Evolutionary conservation across 495 filamentous ascomycete genomes (phyloP), one percentile per base, ranked within the genome.

Genomic region (Aeminium ludgeri): DNA sequence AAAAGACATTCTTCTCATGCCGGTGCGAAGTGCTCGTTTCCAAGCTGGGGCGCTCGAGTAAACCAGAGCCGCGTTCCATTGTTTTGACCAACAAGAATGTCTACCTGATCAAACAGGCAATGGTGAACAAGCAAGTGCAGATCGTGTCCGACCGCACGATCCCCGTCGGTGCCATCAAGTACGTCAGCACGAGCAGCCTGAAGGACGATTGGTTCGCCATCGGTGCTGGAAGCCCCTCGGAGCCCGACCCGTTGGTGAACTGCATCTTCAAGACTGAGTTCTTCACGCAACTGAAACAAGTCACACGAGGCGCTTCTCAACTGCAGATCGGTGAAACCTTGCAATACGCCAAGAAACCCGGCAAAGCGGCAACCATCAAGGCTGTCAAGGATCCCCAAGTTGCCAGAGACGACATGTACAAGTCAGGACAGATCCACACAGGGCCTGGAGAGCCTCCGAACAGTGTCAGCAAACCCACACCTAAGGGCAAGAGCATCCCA

Each of bases 261-360:
- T 99, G 91, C 55, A 63, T 93, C 20, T 77, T 99, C 58, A 99
- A 99, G 65, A 96, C 87, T 0, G 91, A 99, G 53, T 79, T 99
- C 51, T 89, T 95, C 55, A 93, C 86, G 6, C 86, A 94, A 36
- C 72, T 97, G 51, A 72, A 72, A 55, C 70, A 66, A 31, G 73
- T 67, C 29, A 75, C 84, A 57, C 82, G 78, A 0, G 86, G 80
- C 10, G 73, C 79, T 7, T 66, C 89, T 53, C 81, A 80, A 54
- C 57, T 97, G 41, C 83, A 80, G 65, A 82, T 97, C 43, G 73
- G 64, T 12, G 76, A 86, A 23, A 69, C 69, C 1, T 86, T 99
- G 55, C 84, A 95, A 55, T 99, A 89, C 59, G 85, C 86, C 53
- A 99, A 96, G 72, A 99, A 99, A 64, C 91, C 91, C 2, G 84